Percentiles rank a stretch among this genome's conserved stretches.
phyloP scores from a whole-genome alignment of 202 grass and related monocot genomes.

The Tripidium arundinaceum region DNA sequence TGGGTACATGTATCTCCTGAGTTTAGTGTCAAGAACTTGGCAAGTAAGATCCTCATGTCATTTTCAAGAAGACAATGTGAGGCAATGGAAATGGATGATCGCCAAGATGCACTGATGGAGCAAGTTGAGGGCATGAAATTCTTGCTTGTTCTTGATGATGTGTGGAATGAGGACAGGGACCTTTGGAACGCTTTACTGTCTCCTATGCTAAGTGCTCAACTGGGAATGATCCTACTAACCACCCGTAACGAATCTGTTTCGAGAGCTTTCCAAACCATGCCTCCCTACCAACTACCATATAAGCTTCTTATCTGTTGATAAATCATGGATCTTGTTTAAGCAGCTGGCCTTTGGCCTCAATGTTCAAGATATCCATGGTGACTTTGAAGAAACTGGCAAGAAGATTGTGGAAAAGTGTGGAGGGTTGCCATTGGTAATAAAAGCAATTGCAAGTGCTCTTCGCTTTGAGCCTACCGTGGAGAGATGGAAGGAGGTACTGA shows the following conservation, averaged over 20 bases:
- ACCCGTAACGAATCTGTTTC: slow-evolving; percentile 14
- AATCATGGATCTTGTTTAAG: slow-evolving; percentile 40
- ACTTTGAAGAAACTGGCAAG: slow-evolving; percentile 32
- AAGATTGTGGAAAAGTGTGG: slow-evolving; percentile 13
- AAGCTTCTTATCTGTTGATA: slow-evolving; percentile 4
- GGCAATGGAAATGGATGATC: slow-evolving; percentile 7
- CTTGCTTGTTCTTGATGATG: too few species aligned
- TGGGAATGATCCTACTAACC: slow-evolving; percentile 36
- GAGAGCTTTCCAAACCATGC: neutral
- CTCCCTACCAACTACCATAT: slow-evolving; percentile 21
- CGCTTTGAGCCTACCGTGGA: slow-evolving; percentile 10
- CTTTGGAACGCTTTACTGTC: slow-evolving; percentile 29
- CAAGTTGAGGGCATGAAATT: neutral
- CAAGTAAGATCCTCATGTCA: slow-evolving; percentile 27
- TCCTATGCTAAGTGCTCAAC: neutral
- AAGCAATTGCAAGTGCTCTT: slow-evolving; percentile 36
- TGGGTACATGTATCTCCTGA: slow-evolving; percentile 46
- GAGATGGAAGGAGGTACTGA: slow-evolving; percentile 29
- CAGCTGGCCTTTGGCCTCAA: slow-evolving; percentile 21
- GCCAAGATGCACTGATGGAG: slow-evolving; percentile 16
- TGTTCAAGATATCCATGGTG: neutral
- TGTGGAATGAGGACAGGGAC: neutral
- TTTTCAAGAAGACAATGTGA: slow-evolving; percentile 9
- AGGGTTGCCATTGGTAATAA: slow-evolving; percentile 16
- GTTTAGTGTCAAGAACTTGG: slow-evolving; percentile 24